These are phyloP conservation scores for Penicillium paradoxum DNA, from an alignment of 495 filamentous ascomycete species.

Conservation along the genomic window DNA sequence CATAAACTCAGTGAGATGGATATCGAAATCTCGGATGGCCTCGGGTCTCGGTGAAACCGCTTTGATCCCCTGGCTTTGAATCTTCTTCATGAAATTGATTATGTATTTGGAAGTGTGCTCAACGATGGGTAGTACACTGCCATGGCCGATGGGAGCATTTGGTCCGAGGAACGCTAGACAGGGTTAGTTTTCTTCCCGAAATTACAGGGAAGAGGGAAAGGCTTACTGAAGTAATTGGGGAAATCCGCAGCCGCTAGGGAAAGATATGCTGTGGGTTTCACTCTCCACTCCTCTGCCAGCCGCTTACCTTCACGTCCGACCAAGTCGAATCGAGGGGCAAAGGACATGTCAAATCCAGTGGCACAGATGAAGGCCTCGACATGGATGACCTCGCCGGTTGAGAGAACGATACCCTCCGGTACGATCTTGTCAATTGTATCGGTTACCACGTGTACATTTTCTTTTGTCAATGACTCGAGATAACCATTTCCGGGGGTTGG, in stretches of 20 bases:
- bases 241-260: background rate
- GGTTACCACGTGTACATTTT: background rate
- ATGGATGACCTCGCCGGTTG: background rate
- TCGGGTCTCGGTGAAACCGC: conserved; percentile 27
- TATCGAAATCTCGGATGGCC: background rate
- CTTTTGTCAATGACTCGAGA: background rate
- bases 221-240: background rate
- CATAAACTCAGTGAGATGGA: too few relatives aligned
- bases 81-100: conserved; percentile 37
- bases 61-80: conserved; percentile 40
- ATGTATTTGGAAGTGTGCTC: conserved; percentile 48
- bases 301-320: background rate
- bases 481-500: background rate
- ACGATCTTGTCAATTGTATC: background rate
- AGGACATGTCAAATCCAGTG: background rate
- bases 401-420: background rate
- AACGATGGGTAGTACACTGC: conserved; percentile 35
- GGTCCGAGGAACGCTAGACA: conserved; percentile 31
- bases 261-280: background rate
- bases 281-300: background rate
- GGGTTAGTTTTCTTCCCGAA: too few relatives aligned
- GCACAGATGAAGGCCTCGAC: background rate
- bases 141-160: conserved; percentile 33
- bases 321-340: background rate
- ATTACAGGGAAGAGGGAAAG: too few relatives aligned